A percentile compares a stretch with the other conserved stretches of the same genome.
These are phyloP conservation scores for Xylaria sp. DNA, from an alignment of 2,329 filamentous ascomycete genomes.

Conservation along the genomic window DNA sequence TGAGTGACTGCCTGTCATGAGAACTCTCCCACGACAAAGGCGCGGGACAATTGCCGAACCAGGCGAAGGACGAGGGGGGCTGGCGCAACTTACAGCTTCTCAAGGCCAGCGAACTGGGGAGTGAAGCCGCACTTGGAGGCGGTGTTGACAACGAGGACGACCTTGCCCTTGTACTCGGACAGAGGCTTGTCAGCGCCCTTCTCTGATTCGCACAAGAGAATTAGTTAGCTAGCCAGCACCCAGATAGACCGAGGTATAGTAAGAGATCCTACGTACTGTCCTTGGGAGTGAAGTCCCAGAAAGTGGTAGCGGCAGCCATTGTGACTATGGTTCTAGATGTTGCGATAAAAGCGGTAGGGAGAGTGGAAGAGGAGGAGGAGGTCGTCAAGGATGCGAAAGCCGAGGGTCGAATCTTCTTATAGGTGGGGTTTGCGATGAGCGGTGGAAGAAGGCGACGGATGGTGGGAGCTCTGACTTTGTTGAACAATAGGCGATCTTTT, in stretches of 20 bases:
- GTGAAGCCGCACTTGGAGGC: conserved; percentile 99
- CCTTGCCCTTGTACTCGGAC: conserved; percentile 83
- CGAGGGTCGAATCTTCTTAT: conserved; percentile 34
- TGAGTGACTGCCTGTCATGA: background rate
- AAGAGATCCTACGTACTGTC: conserved; percentile 70
- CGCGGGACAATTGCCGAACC: background rate
- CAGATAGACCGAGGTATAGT: background rate
- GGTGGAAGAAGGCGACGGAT: conserved; percentile 36
- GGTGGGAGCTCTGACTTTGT: conserved; percentile 37
- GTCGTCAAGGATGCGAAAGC: conserved; percentile 19
- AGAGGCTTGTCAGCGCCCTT: conserved; percentile 79
- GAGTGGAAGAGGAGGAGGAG: conserved; percentile 38
- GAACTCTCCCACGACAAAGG: background rate
- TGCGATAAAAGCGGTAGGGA: conserved; percentile 28
- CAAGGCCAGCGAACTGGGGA: conserved; percentile 90
- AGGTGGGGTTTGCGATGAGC: conserved; percentile 42
- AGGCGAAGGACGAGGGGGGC: background rate
- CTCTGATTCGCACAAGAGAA: conserved; percentile 59
- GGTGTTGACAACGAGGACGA: conserved; percentile 96
- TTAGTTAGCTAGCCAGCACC: conserved; percentile 34
- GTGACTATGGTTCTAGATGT: conserved; percentile 43
- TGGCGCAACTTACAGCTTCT: conserved; percentile 71
- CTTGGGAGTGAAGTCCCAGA: conserved; percentile 87
- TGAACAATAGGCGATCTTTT: conserved; percentile 36
- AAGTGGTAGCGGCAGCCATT: conserved; percentile 76